Conservation (phyloP, 2,329 filamentous ascomycete genomes). For the Tolypocladium paradoxum region DNA sequence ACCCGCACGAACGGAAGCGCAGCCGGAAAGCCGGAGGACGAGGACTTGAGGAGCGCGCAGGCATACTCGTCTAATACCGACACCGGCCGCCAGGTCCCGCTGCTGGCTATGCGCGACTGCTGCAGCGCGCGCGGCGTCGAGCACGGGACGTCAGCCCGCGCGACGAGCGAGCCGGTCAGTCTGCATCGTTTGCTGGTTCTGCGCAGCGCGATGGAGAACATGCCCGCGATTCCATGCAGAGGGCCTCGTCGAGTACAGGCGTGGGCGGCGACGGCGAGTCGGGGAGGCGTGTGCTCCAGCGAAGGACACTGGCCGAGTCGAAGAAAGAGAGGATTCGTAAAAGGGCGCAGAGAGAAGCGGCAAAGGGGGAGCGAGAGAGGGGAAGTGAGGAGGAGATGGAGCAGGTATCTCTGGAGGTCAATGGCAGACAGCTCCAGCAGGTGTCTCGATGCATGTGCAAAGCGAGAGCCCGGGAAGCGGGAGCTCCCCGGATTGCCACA, state of each 20-base stretch:
- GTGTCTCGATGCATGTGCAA: conserved; percentile 5
- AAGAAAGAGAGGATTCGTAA: background rate
- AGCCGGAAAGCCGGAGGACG: conserved; percentile 7
- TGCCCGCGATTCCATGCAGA: conserved; percentile 29
- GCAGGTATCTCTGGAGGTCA: background rate
- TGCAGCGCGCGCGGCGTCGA: conserved; percentile 1
- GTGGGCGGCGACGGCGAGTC: background rate
- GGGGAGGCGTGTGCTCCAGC: background rate
- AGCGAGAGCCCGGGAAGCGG: background rate
- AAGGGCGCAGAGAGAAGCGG: background rate
- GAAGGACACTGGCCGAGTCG: background rate
- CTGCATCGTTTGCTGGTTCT: conserved; percentile 30
- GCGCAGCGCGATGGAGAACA: conserved; percentile 35
- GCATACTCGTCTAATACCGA: conserved; percentile 54
- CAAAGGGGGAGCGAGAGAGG: background rate
- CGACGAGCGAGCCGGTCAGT: conserved; percentile 13
- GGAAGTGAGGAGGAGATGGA: background rate
- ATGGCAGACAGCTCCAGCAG: background rate
- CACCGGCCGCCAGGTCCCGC: conserved; percentile 48
- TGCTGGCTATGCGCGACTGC: conserved; percentile 11
- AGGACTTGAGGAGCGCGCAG: conserved; percentile 2
- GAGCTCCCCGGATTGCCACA: conserved; percentile 2
- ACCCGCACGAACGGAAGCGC: conserved; percentile 1
- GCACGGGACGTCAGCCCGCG: background rate
- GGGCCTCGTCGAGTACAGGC: background rate